Base-by-base conservation (phyloP, 106 monocot species). In the Phalaenopsis equestris region DNA sequence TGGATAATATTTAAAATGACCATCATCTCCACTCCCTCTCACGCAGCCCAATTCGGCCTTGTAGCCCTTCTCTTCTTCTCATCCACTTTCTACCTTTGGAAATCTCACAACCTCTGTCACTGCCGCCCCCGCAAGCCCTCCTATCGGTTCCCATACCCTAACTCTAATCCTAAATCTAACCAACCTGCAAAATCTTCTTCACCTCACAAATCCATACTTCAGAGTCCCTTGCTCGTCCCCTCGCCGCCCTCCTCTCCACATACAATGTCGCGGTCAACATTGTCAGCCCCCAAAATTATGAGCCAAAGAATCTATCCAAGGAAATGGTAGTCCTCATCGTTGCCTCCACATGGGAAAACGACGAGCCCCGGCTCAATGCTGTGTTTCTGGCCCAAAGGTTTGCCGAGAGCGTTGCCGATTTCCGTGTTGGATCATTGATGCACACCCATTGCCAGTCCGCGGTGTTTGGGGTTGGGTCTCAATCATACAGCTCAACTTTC, bases 391-490 rank as follows among this genome's bases (percentile, higher is more conserved):
- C 94, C 41, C 86, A 81, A 52, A 94, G 94, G 91, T 88, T 99
- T 14, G 72, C 84, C 17, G 98, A 99, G 86, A 88, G 90, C 81
- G 90, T 93, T 24, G 87, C 82, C 38, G 98, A 99, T 79, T 99
- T 99, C 82, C 85, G 94, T 42, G 94, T 93, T 36, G 98, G 98
- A 6, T 80, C 89, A 18, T 76, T 90, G 73, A 65, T 88, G 11
- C 87, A 94, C 24, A 67, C 86, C 1, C 75, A 78, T 2, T 94
- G 94, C 83, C 77, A 77, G 52, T 99, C 94, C 82, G 90, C 94
- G 2, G 88, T 94, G 19, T 99, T 99, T 65, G 98, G 98, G 6
- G 92, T 94, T n/a, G 98, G 98, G 15, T 94, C 94, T 41, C 41
- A 87, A 77, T 52, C 94, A 12, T 99, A 94, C 38, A 92, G 87